Percentiles rank a stretch among this genome's conserved stretches.
phyloP scores from a whole-genome alignment of 495 filamentous ascomycete species.

The Annulohypoxylon moriforme region DNA sequence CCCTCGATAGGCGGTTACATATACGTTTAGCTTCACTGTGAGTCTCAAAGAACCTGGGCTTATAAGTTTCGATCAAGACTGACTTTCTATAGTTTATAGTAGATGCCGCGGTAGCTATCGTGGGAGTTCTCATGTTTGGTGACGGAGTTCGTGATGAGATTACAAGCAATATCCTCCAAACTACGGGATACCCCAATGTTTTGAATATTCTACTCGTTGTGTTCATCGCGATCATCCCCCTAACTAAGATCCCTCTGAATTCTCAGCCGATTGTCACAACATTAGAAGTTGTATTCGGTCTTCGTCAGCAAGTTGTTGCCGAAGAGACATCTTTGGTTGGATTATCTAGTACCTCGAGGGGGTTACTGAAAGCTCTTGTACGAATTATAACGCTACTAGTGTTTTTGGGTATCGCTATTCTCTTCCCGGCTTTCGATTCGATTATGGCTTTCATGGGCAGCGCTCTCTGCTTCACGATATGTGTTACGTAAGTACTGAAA shows the following conservation, averaged over 20 bases:
- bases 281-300: slow-evolving; percentile 79
- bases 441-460: slow-evolving; percentile 95
- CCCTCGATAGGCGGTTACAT: slow-evolving; percentile 69
- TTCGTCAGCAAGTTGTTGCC: slow-evolving; percentile 68
- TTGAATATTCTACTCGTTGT: slow-evolving; percentile 81
- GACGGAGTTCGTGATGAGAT: slow-evolving; percentile 86
- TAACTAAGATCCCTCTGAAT: slow-evolving; percentile 95
- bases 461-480: slow-evolving; percentile 93
- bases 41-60: slow-evolving; percentile 38
- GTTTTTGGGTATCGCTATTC: slow-evolving; percentile 68
- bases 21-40: slow-evolving; percentile 92
- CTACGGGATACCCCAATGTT: slow-evolving; percentile 76
- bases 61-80: slow-evolving; percentile 28
- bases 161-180: slow-evolving; percentile 84
- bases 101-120: slow-evolving; percentile 82
- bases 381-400: slow-evolving; percentile 63
- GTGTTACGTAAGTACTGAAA: slow-evolving; percentile 73
- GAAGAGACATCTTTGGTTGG: slow-evolving; percentile 59
- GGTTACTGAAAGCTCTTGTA: slow-evolving; percentile 68
- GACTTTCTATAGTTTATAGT: slow-evolving; percentile 70
- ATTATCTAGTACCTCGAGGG: slow-evolving; percentile 67
- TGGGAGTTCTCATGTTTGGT: slow-evolving; percentile 94
- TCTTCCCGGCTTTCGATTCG: slow-evolving; percentile 89
- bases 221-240: slow-evolving; percentile 90
- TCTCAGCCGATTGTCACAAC: slow-evolving; percentile 88